phyloP scores from a whole-genome alignment of 148 eudicot genomes.

The Rhododendron griersonianum region DNA sequence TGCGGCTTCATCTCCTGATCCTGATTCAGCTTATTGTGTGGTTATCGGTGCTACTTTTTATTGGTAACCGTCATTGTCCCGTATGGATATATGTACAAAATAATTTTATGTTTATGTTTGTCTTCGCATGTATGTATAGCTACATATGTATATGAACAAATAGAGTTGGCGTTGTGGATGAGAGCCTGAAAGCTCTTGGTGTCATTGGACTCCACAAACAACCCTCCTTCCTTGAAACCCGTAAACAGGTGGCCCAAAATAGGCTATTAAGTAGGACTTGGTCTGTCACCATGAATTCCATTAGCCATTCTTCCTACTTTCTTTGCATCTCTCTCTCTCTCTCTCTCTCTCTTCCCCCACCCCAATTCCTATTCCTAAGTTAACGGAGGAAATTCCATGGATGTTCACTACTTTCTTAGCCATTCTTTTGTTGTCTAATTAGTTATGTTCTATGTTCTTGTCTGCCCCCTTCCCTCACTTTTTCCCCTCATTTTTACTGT shows the following conservation, averaged over 20 bases:
- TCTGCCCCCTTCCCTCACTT: background rate
- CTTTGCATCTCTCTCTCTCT: background rate
- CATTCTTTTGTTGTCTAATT: background rate
- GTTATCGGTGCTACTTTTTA: too few relatives aligned
- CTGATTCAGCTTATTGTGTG: too few relatives aligned
- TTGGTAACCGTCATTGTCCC: too few relatives aligned
- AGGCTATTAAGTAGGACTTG: constrained; percentile 1
- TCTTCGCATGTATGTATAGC: too few relatives aligned
- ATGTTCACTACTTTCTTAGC: background rate
- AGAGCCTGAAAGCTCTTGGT: background rate
- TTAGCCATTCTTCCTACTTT: background rate
- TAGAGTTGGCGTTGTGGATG: too few relatives aligned
- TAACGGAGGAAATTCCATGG: background rate
- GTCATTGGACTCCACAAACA: background rate
- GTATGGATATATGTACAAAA: too few relatives aligned
- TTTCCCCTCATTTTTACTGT: too few relatives aligned
- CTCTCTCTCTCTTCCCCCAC: background rate
- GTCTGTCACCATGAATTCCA: constrained; percentile 5
- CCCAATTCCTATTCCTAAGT: background rate
- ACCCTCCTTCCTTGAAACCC: background rate
- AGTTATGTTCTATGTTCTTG: background rate
- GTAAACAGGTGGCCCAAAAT: constrained; percentile 1
- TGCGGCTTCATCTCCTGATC: too few relatives aligned
- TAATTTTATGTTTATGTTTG: too few relatives aligned
- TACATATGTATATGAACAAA: too few relatives aligned